Conservation (phyloP, 1,139 yeast species). For the Kodamaea anthophila region DNA sequence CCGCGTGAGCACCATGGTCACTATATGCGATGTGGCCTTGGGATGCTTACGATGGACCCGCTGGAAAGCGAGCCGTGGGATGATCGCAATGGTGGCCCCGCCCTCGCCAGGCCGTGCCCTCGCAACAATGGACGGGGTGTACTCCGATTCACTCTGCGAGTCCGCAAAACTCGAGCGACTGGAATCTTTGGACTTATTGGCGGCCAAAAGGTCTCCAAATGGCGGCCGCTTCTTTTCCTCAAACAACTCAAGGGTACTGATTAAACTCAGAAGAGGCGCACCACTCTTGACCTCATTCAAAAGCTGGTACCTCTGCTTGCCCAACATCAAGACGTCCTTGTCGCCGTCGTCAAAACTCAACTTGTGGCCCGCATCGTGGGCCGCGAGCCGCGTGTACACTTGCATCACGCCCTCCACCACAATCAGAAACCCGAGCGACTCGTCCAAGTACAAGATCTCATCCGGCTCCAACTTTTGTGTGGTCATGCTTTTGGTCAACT, state of each 20-base stretch:
- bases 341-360: conserved; percentile 35
- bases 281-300: conserved; percentile 85
- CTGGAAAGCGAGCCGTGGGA: conserved; percentile 79
- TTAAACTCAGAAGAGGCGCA: conserved; percentile 74
- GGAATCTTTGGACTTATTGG: conserved; percentile 8
- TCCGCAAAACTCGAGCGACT: conserved; percentile 1
- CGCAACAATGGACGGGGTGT: conserved; percentile 47
- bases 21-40: conserved; percentile 86
- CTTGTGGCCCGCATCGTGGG: conserved; percentile 13
- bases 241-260: conserved; percentile 67
- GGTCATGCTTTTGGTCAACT: conserved; percentile 84
- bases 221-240: conserved; percentile 12
- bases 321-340: conserved; percentile 38
- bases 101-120: conserved; percentile 38
- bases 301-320: conserved; percentile 60
- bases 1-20: conserved; percentile 84
- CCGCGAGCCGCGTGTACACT: conserved; percentile 52
- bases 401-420: conserved; percentile 93
- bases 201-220: conserved; percentile 10
- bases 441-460: conserved; percentile 69
- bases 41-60: conserved; percentile 74
- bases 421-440: conserved; percentile 72
- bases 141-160: not conserved
- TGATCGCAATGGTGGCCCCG: conserved; percentile 83
- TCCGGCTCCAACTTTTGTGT: conserved; percentile 78